Evolutionary conservation across 352 stramenopile genomes (phyloP).

Genomic region (Pythium oligandrum): DNA sequence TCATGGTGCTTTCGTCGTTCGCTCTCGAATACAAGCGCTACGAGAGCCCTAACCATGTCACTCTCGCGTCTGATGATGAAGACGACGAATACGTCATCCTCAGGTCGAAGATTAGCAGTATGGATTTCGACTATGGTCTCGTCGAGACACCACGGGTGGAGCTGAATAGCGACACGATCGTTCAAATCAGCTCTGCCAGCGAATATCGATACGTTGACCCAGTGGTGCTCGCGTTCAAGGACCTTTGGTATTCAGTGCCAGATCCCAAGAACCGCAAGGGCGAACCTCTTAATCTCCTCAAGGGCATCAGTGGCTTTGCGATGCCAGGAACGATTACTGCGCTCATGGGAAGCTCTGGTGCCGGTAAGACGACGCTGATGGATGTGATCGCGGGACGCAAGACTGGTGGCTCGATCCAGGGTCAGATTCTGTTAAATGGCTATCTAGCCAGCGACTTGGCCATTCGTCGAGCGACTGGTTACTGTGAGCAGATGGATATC

Average conservation of each 20-base stretch:
- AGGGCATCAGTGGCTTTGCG: no score
- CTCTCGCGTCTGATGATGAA: not conserved
- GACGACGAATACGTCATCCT: constrained; percentile 3
- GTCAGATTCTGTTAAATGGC: constrained; percentile 87
- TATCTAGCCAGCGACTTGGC: constrained; percentile 60
- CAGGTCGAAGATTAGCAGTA: not conserved
- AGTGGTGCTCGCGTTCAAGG: no score
- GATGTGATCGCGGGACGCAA: constrained; percentile 94
- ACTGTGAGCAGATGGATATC: no score
- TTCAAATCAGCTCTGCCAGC: constrained; percentile 2
- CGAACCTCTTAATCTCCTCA: constrained; percentile 39
- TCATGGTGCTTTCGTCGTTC: constrained; percentile 7
- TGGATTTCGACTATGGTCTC: constrained; percentile 1
- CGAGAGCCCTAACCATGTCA: constrained; percentile 11
- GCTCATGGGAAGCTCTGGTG: constrained; percentile 60
- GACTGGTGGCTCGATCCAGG: constrained; percentile 72
- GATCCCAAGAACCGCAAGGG: constrained; percentile 13
- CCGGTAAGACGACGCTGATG: no score
- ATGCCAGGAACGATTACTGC: constrained; percentile 46
- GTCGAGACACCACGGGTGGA: not conserved
- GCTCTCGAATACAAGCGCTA: constrained; percentile 15
- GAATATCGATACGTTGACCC: constrained; percentile 14
- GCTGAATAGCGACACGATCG: constrained; percentile 3
- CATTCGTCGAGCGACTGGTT: no score
- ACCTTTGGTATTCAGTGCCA: no score